Percentiles rank a stretch among this genome's conserved stretches.
phyloP scores from a whole-genome alignment of 2,329 filamentous ascomycete species.

The Aspergillus tanneri region DNA sequence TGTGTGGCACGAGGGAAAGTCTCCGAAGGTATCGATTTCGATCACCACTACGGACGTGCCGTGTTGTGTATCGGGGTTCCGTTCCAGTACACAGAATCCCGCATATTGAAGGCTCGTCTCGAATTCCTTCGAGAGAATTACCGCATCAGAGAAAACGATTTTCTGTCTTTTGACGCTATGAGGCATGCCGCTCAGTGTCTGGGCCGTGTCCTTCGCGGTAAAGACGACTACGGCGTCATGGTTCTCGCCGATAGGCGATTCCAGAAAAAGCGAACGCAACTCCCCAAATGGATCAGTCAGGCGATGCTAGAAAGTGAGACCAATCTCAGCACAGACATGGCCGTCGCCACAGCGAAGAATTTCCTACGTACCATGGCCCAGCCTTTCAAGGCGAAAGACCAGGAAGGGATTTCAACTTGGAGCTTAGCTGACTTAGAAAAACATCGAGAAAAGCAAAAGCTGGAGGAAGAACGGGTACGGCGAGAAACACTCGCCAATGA shows the following conservation, averaged over 20 bases:
- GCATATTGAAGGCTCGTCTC: constrained; percentile 90
- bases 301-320: constrained; percentile 80
- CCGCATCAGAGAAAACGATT: constrained; percentile 94
- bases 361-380: constrained; percentile 92
- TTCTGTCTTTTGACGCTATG: constrained; percentile 98
- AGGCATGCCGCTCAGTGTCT: constrained; percentile 96
- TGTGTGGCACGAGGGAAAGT: constrained; percentile 98
- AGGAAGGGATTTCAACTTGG: constrained; percentile 94
- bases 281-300: constrained; percentile 96
- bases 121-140: constrained; percentile 98
- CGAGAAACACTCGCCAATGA: constrained; percentile 49
- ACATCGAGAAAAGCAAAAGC: constrained; percentile 67
- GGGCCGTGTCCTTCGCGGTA: constrained; percentile 88
- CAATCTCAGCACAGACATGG: constrained; percentile 94
- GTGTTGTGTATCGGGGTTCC: constrained; percentile 96
- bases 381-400: constrained; percentile 76
- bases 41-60: constrained; percentile 95
- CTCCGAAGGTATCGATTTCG: constrained; percentile 97
- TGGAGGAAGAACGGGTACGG: constrained; percentile 65
- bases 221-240: constrained; percentile 99
- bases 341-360: constrained; percentile 80
- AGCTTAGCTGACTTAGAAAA: constrained; percentile 72
- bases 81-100: constrained; percentile 97
- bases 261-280: constrained; percentile 82
- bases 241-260: constrained; percentile 92